A percentile compares a stretch with the other conserved stretches of the same genome.
phyloP scores from a whole-genome alignment of 208 protist species.

The Cochliopodium minus region DNA sequence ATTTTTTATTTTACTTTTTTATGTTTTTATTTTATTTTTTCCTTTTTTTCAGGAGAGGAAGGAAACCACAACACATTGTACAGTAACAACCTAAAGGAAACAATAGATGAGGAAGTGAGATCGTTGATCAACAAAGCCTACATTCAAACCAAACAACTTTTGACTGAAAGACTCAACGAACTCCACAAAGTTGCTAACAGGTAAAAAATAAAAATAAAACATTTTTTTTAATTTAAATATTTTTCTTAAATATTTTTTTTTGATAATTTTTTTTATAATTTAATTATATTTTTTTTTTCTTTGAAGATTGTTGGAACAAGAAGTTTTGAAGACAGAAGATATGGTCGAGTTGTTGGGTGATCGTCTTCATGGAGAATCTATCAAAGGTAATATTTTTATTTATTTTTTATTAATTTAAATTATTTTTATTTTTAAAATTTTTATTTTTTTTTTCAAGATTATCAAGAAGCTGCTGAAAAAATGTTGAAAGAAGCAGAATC shows the following conservation, averaged over 20 bases:
- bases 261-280: no score
- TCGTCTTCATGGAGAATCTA: background rate
- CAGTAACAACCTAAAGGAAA: constrained; percentile 44
- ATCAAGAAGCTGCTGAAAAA: no score
- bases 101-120: constrained; percentile 64
- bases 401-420: no score
- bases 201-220: no score
- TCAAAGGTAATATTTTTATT: no score
- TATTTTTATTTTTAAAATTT: no score
- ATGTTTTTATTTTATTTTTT: constrained; percentile 33
- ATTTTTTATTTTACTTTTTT: constrained; percentile 48
- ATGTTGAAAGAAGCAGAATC: no score
- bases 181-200: constrained; percentile 55
- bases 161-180: constrained; percentile 46
- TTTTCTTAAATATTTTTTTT: no score
- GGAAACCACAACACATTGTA: constrained; percentile 61
- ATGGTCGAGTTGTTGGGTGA: background rate
- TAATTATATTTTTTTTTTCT: no score
- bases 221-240: no score
- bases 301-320: constrained; percentile 33
- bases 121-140: constrained; percentile 54
- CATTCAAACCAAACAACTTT: constrained; percentile 38
- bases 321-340: constrained; percentile 19
- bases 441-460: no score
- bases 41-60: constrained; percentile 39